phyloP scores from a whole-genome alignment of 2,329 filamentous ascomycete species.

The Colletotrichum limetticola region DNA sequence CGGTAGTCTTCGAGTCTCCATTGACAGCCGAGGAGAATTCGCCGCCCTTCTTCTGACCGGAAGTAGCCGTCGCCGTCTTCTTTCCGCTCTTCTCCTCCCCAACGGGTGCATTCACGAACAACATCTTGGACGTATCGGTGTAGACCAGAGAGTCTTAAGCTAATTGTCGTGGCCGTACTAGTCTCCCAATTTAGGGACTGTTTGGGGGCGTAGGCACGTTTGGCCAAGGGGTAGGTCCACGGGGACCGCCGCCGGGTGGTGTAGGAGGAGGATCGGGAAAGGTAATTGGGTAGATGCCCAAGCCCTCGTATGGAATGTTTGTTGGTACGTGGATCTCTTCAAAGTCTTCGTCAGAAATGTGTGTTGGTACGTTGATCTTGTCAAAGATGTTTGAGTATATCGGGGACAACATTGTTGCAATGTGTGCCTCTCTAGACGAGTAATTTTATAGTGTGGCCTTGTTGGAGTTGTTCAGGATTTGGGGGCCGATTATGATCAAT shows the following conservation, averaged over 20 bases:
- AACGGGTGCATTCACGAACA: background rate
- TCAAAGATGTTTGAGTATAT: background rate
- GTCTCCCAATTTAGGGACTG: background rate
- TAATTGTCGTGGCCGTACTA: background rate
- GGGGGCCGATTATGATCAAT: background rate
- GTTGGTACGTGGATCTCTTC: background rate
- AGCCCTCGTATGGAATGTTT: background rate
- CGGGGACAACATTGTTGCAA: background rate
- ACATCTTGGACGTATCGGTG: background rate
- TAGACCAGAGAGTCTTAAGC: background rate
- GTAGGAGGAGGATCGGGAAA: conserved; percentile 2
- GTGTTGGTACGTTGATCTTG: background rate
- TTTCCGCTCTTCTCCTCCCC: background rate
- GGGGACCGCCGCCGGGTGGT: background rate
- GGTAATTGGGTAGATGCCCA: no score
- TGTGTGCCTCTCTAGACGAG: background rate
- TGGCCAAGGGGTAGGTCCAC: background rate
- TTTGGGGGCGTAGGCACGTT: conserved; percentile 6
- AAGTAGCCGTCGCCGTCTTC: background rate
- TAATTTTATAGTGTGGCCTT: background rate
- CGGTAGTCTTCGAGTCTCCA: background rate
- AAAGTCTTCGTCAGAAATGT: background rate
- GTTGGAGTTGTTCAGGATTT: background rate
- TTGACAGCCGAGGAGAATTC: background rate
- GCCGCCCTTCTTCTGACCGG: background rate